phyloP scores from a whole-genome alignment of 2,329 filamentous ascomycete genomes.

The Botrytis galanthina region DNA sequence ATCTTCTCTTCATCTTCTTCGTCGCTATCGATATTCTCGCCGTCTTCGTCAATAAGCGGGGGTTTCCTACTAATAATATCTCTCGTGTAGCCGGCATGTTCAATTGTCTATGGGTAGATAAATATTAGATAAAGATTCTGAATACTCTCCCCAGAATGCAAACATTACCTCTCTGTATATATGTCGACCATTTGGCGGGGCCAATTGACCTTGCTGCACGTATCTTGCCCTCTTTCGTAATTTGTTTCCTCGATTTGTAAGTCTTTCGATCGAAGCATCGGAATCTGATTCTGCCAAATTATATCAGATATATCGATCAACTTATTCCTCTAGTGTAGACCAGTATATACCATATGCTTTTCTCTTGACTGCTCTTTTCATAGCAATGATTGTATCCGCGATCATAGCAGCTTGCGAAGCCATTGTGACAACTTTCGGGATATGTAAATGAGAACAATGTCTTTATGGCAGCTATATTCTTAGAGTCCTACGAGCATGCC shows the following conservation, averaged over 20 bases:
- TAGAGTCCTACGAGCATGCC: slow-evolving; percentile 6
- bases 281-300: slow-evolving; percentile 66
- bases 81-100: slow-evolving; percentile 70
- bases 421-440: slow-evolving; percentile 40
- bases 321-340: slow-evolving; percentile 27
- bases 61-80: slow-evolving; percentile 74
- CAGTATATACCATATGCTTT: slow-evolving; percentile 57
- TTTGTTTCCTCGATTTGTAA: slow-evolving; percentile 75
- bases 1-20: slow-evolving; percentile 64
- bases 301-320: slow-evolving; percentile 21
- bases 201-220: slow-evolving; percentile 67
- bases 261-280: slow-evolving; percentile 67
- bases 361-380: slow-evolving; percentile 66
- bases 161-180: slow-evolving; percentile 66
- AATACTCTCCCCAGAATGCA: background rate
- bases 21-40: slow-evolving; percentile 71
- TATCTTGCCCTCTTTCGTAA: slow-evolving; percentile 73
- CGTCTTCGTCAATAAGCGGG: slow-evolving; percentile 71
- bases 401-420: slow-evolving; percentile 60
- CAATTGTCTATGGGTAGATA: slow-evolving; percentile 55
- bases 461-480: background rate
- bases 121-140: background rate
- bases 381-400: slow-evolving; percentile 63
- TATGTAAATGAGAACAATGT: background rate
- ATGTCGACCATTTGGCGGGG: slow-evolving; percentile 62